These are phyloP conservation scores for Ophiostoma perfectum DNA, from an alignment of 2,329 filamentous ascomycete genomes.

Conservation along the genomic window DNA sequence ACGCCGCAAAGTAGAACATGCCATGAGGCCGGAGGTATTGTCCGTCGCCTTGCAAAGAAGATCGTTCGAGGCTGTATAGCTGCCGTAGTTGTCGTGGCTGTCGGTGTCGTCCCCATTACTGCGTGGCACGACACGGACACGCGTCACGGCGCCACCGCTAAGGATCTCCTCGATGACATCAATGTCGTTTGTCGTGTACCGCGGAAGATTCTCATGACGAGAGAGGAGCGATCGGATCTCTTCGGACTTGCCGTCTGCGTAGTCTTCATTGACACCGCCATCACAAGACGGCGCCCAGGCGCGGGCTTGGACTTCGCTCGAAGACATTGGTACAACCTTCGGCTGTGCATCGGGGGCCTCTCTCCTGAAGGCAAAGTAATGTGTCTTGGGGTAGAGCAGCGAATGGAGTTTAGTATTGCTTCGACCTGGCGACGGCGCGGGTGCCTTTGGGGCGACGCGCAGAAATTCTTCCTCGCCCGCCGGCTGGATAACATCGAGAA, in stretches of 20 bases:
- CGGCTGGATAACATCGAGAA: constrained; percentile 12
- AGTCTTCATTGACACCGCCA: neutral
- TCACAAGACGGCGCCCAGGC: neutral
- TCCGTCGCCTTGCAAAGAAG: neutral
- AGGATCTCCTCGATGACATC: neutral
- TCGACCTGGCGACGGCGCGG: constrained; percentile 10
- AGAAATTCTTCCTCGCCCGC: neutral
- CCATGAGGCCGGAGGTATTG: neutral
- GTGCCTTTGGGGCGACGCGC: neutral
- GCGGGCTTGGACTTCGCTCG: constrained; percentile 4
- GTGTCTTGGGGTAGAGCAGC: constrained; percentile 17
- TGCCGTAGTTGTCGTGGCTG: neutral
- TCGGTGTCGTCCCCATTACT: neutral
- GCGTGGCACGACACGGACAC: neutral
- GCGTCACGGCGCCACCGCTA: neutral
- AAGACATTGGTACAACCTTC: constrained; percentile 8
- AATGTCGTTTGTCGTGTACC: neutral
- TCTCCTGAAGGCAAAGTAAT: neutral
- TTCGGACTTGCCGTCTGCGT: neutral
- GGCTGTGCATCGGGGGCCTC: neutral
- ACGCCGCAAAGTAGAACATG: neutral
- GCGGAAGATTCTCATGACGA: neutral
- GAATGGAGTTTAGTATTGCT: constrained; percentile 14
- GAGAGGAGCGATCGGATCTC: neutral
- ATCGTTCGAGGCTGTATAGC: neutral